A percentile compares a stretch with the other conserved stretches of the same genome.
Conservation (phyloP, 2,329 filamentous ascomycete species). For the Huntiella moniliformis region DNA sequence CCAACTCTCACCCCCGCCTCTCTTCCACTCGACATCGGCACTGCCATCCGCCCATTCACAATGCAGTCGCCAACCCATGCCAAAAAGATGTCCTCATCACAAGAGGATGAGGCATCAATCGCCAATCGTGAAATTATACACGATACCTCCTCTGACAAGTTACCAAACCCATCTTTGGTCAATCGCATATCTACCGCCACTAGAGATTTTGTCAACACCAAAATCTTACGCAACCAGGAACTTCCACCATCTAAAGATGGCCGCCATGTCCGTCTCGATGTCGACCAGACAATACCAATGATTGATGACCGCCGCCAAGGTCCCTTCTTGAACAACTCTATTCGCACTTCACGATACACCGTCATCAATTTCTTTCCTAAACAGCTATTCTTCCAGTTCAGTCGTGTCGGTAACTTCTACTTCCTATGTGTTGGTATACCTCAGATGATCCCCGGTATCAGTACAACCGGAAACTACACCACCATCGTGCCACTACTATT, state of each 20-base stretch:
- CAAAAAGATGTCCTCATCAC: constrained; percentile 10
- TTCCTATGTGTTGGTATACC: constrained; percentile 70
- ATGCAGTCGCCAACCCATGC: constrained; percentile 7
- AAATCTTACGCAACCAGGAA: constrained; percentile 44
- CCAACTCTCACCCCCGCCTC: too few species aligned
- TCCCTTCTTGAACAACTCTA: constrained; percentile 38
- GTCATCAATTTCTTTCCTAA: constrained; percentile 71
- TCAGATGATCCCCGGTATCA: constrained; percentile 59
- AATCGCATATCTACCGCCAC: neutral
- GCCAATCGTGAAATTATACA: constrained; percentile 7
- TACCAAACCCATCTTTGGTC: neutral
- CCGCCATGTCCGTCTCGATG: constrained; percentile 25
- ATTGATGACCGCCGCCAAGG: constrained; percentile 31
- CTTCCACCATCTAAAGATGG: constrained; percentile 58
- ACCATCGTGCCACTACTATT: constrained; percentile 57
- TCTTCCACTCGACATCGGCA: neutral
- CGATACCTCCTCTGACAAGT: neutral
- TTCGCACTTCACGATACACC: constrained; percentile 69
- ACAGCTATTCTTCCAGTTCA: constrained; percentile 71
- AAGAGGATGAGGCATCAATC: constrained; percentile 10
- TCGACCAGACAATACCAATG: constrained; percentile 23
- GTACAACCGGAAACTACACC: constrained; percentile 57
- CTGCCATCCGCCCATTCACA: neutral
- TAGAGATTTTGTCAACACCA: constrained; percentile 20
- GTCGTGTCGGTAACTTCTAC: constrained; percentile 71